A percentile compares a stretch with the other conserved stretches of the same genome.
Conservation (phyloP, 2,329 filamentous ascomycete genomes). For the Talaromyces atroroseus region DNA sequence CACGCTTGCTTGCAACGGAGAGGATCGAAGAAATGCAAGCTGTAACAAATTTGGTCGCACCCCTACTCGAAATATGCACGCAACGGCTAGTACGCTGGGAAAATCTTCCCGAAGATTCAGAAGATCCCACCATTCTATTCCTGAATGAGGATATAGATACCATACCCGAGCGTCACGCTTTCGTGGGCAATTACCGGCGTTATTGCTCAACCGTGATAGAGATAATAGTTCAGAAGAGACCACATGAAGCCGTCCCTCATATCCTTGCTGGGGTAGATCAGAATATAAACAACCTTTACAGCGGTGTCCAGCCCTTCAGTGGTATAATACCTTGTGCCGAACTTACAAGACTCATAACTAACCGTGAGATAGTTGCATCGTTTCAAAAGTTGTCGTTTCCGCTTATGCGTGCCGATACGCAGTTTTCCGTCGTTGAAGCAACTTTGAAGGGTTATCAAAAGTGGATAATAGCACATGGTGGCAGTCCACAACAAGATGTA, state of each 20-base stretch:
- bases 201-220: slow-evolving; percentile 88
- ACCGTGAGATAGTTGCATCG: slow-evolving; percentile 24
- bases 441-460: slow-evolving; percentile 83
- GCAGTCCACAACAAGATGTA: slow-evolving; percentile 47
- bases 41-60: slow-evolving; percentile 61
- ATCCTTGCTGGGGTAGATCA: slow-evolving; percentile 75
- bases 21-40: slow-evolving; percentile 56
- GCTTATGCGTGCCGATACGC: slow-evolving; percentile 70
- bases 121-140: slow-evolving; percentile 74
- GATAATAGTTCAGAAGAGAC: slow-evolving; percentile 71
- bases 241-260: slow-evolving; percentile 79
- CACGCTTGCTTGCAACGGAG: slow-evolving; percentile 68
- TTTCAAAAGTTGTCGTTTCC: slow-evolving; percentile 38
- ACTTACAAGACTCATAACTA: not conserved
- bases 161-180: slow-evolving; percentile 85
- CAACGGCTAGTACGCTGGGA: slow-evolving; percentile 83
- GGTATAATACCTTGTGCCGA: slow-evolving; percentile 40
- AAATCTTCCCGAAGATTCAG: slow-evolving; percentile 71
- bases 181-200: slow-evolving; percentile 88
- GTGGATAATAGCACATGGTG: slow-evolving; percentile 58
- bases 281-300: slow-evolving; percentile 70
- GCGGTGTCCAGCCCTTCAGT: slow-evolving; percentile 61
- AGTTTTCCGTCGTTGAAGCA: slow-evolving; percentile 84
- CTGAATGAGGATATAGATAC: slow-evolving; percentile 93
- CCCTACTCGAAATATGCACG: slow-evolving; percentile 76